phyloP scores from a whole-genome alignment of 805 yeast species.

The Metschnikowia borealis region DNA sequence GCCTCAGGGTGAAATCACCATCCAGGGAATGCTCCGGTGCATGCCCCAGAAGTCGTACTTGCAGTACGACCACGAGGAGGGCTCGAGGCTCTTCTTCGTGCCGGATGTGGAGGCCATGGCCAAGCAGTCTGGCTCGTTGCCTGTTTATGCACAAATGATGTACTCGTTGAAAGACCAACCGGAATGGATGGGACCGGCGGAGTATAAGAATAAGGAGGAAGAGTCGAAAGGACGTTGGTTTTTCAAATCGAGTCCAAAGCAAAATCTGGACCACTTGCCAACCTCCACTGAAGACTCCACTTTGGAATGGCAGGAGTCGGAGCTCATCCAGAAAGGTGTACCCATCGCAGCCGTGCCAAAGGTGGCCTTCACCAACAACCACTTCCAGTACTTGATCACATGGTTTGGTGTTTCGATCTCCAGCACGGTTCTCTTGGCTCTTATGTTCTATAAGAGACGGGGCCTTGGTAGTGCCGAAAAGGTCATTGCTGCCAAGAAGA shows the following conservation, averaged over 20 bases:
- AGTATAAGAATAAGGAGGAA: not conserved
- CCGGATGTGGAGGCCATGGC: slow-evolving; percentile 85
- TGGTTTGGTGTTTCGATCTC: slow-evolving; percentile 88
- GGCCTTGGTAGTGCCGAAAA: slow-evolving; percentile 36
- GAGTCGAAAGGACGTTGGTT: slow-evolving; percentile 14
- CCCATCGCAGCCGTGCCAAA: slow-evolving; percentile 85
- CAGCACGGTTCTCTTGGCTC: slow-evolving; percentile 60
- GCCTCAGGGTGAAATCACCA: slow-evolving; percentile 67
- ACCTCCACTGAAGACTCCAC: slow-evolving; percentile 27
- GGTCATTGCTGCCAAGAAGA: slow-evolving; percentile 37
- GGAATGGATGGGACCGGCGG: slow-evolving; percentile 34
- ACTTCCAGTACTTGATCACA: slow-evolving; percentile 85
- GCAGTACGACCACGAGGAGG: slow-evolving; percentile 66
- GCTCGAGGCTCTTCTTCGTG: slow-evolving; percentile 68
- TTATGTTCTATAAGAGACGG: slow-evolving; percentile 27
- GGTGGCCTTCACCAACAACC: slow-evolving; percentile 81
- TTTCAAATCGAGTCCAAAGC: slow-evolving; percentile 6
- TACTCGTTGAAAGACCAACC: slow-evolving; percentile 64
- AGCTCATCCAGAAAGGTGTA: slow-evolving; percentile 76
- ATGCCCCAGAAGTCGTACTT: slow-evolving; percentile 60
- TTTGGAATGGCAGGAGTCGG: slow-evolving; percentile 39
- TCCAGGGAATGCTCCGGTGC: slow-evolving; percentile 69
- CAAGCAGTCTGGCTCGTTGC: slow-evolving; percentile 56
- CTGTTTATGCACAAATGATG: slow-evolving; percentile 73
- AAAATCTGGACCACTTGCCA: slow-evolving; percentile 18